Evolutionary conservation across 1,139 yeast species (phyloP).

Genomic region (Scheffersomyces cryptocercus): DNA sequence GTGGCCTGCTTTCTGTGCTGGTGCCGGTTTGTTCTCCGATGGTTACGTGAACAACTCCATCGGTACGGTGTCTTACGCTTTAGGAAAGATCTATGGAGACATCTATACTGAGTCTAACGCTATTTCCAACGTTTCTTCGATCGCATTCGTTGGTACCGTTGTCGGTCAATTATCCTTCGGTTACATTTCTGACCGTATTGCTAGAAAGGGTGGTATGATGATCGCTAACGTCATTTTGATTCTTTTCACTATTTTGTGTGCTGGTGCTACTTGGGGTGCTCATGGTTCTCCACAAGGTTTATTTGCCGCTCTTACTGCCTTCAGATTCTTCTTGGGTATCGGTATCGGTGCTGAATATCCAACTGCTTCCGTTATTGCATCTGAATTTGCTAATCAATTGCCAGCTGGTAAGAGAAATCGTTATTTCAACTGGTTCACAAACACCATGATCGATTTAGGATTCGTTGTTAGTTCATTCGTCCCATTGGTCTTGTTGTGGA

Average conservation of each 20-base stretch:
- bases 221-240: constrained; percentile 71
- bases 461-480: constrained; percentile 84
- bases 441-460: constrained; percentile 84
- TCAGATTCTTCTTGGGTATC: constrained; percentile 83
- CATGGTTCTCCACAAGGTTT: constrained; percentile 54
- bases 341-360: constrained; percentile 93
- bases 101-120: constrained; percentile 66
- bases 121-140: constrained; percentile 76
- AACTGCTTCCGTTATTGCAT: constrained; percentile 89
- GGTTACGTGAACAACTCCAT: constrained; percentile 88
- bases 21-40: constrained; percentile 89
- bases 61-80: constrained; percentile 71
- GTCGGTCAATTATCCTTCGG: constrained; percentile 86
- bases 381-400: constrained; percentile 81
- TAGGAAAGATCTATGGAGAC: constrained; percentile 61
- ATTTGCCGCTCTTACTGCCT: constrained; percentile 78
- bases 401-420: constrained; percentile 85
- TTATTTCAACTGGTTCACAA: constrained; percentile 87
- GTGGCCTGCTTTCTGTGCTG: constrained; percentile 84
- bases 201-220: constrained; percentile 82
- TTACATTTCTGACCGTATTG: constrained; percentile 70
- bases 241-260: constrained; percentile 68
- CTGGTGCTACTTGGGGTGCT: constrained; percentile 76
- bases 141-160: constrained; percentile 89
- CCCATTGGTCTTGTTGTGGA: constrained; percentile 84